phyloP scores from a whole-genome alignment of 2,329 filamentous ascomycete species.

The Ophiostoma angusticollis region DNA sequence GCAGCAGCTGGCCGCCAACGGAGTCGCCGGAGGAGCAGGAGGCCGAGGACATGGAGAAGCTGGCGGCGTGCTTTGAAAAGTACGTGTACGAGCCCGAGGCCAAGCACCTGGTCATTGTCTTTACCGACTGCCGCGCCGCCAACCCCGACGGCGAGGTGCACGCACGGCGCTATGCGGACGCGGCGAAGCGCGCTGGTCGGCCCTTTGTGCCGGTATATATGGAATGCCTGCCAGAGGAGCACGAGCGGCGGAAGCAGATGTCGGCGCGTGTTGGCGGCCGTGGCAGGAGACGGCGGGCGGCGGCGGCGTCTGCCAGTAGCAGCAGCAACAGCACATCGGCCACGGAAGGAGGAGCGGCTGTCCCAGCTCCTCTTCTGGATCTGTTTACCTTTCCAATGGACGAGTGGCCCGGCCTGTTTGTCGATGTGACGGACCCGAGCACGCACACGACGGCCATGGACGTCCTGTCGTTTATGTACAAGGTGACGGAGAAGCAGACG shows the following conservation, averaged over 20 bases:
- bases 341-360: too few relatives aligned
- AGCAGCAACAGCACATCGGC: too few relatives aligned
- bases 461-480: constrained; percentile 18
- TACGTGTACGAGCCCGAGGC: constrained; percentile 16
- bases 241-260: constrained; percentile 15
- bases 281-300: too few relatives aligned
- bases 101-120: constrained; percentile 16
- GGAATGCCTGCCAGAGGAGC: constrained; percentile 15
- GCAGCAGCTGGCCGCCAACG: neutral
- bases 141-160: constrained; percentile 15
- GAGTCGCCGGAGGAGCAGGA: neutral
- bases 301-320: too few relatives aligned
- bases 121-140: constrained; percentile 19
- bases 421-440: constrained; percentile 17
- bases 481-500: constrained; percentile 11
- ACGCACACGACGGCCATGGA: constrained; percentile 18
- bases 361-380: too few relatives aligned
- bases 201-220: constrained; percentile 19
- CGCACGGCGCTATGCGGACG: constrained; percentile 16
- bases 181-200: constrained; percentile 16
- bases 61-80: constrained; percentile 15
- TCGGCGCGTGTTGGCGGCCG: too few relatives aligned
- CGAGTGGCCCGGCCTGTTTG: constrained; percentile 11
- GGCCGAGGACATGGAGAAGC: too few relatives aligned
- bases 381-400: constrained; percentile 11